Percentiles rank a stretch among this genome's conserved stretches.
phyloP scores from a whole-genome alignment of 106 monocot genomes.

The Acanthochlamys bracteata region DNA sequence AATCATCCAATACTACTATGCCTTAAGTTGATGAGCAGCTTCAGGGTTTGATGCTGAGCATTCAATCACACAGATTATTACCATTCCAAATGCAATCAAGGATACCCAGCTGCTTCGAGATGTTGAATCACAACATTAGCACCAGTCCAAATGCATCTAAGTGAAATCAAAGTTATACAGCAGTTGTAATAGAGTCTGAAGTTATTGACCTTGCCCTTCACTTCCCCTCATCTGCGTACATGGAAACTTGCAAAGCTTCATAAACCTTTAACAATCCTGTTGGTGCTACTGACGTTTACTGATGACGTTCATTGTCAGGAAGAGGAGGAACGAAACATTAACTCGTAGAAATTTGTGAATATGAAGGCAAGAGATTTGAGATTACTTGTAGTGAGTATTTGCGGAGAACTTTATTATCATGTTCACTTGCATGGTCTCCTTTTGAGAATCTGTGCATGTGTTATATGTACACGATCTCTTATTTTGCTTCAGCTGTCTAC shows the following conservation, averaged over 20 bases:
- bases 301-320: slow-evolving; percentile 15
- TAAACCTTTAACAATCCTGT: not conserved
- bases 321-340: not conserved
- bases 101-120: not conserved
- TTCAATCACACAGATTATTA: slow-evolving; percentile 34
- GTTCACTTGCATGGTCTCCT: too few relatives aligned
- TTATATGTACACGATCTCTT: too few relatives aligned
- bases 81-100: not conserved
- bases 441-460: too few relatives aligned
- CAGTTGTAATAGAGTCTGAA: slow-evolving; percentile 1
- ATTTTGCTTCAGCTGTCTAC: too few relatives aligned
- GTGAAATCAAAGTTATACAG: not conserved
- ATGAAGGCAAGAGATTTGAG: slow-evolving; percentile 47
- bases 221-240: slow-evolving; percentile 53
- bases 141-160: not conserved
- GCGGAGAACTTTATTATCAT: slow-evolving; percentile 25
- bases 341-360: slow-evolving; percentile 43
- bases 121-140: slow-evolving; percentile 30
- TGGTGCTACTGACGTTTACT: slow-evolving; percentile 27
- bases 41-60: slow-evolving; percentile 36
- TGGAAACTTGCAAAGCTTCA: slow-evolving; percentile 31
- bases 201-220: slow-evolving; percentile 61
- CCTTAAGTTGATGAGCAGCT: slow-evolving; percentile 43
- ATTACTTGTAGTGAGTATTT: slow-evolving; percentile 37
- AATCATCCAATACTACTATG: slow-evolving; percentile 19